Evolutionary conservation across 2,329 filamentous ascomycete genomes (phyloP).

Genomic region (Aschersonia sp.): DNA sequence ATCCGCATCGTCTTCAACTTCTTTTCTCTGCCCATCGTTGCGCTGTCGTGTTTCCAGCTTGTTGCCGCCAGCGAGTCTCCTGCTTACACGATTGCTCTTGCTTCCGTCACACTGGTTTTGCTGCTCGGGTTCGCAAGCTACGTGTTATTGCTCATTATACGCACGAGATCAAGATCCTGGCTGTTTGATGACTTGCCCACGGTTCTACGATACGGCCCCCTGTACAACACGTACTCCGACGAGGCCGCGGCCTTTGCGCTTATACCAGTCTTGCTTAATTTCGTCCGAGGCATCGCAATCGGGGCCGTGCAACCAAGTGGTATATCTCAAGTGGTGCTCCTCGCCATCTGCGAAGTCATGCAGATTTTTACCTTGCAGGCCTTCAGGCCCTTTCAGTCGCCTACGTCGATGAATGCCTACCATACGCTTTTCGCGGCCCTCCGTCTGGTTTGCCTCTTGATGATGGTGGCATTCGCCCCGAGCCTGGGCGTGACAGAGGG

Average conservation of each 20-base stretch:
- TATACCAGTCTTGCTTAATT: slow-evolving; percentile 71
- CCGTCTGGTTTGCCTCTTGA: slow-evolving; percentile 59
- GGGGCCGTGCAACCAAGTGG: slow-evolving; percentile 87
- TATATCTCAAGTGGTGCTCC: slow-evolving; percentile 79
- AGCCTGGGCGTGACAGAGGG: slow-evolving; percentile 65
- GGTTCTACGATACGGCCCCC: slow-evolving; percentile 74
- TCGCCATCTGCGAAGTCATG: slow-evolving; percentile 90
- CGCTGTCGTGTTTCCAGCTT: slow-evolving; percentile 83
- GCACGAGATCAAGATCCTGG: slow-evolving; percentile 68
- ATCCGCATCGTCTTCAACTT: slow-evolving; percentile 86
- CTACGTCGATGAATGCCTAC: slow-evolving; percentile 96
- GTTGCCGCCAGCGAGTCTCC: slow-evolving; percentile 59
- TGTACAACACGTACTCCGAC: slow-evolving; percentile 97
- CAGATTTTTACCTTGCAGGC: slow-evolving; percentile 76
- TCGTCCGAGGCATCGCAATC: slow-evolving; percentile 78
- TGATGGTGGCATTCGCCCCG: slow-evolving; percentile 76
- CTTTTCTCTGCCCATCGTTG: slow-evolving; percentile 75
- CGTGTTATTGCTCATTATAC: slow-evolving; percentile 68
- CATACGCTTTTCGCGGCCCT: slow-evolving; percentile 72
- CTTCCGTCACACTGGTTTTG: slow-evolving; percentile 58
- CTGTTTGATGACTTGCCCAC: slow-evolving; percentile 90
- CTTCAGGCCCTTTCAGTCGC: slow-evolving; percentile 77
- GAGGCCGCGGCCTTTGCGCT: slow-evolving; percentile 82
- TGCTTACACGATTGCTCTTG: slow-evolving; percentile 56
- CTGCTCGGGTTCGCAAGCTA: slow-evolving; percentile 63